Evolutionary conservation across 345 rosid species (phyloP).

Genomic region (Limnanthes douglasii): DNA sequence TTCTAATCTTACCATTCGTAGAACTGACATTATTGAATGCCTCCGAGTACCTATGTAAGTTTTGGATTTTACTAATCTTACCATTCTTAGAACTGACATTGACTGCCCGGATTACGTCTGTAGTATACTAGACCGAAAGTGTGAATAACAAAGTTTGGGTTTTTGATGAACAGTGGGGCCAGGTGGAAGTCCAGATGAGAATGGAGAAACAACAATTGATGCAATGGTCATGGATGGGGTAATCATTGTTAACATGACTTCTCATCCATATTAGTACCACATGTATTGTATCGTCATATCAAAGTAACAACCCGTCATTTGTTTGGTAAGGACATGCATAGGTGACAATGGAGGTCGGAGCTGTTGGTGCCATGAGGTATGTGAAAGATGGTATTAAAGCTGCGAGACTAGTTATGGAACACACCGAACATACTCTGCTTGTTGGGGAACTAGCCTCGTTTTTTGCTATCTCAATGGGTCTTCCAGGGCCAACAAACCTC

Average conservation of each 20-base stretch:
- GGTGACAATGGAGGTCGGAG: constrained; percentile 99
- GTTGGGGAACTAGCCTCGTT: constrained; percentile 73
- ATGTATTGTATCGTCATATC: no score
- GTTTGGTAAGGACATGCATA: constrained; percentile 40
- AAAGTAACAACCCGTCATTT: no score
- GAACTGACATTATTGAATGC: no score
- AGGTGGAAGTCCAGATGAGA: constrained; percentile 96
- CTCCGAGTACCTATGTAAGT: no score
- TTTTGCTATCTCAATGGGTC: constrained; percentile 91
- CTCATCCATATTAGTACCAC: no score
- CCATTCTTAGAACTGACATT: no score
- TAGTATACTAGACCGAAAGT: no score
- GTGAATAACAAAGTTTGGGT: no score
- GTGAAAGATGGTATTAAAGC: constrained; percentile 93
- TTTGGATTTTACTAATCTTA: no score
- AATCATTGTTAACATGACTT: no score
- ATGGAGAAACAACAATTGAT: constrained; percentile 88
- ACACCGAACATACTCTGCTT: constrained; percentile 69
- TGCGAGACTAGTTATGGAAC: constrained; percentile 68
- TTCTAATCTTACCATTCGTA: no score
- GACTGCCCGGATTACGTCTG: no score
- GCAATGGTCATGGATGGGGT: constrained; percentile 95
- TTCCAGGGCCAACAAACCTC: constrained; percentile 73
- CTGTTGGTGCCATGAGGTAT: constrained; percentile 92
- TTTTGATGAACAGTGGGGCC: constrained; percentile 97